Conservation (phyloP, 129 eudicot species). For the Mikania micrantha region DNA sequence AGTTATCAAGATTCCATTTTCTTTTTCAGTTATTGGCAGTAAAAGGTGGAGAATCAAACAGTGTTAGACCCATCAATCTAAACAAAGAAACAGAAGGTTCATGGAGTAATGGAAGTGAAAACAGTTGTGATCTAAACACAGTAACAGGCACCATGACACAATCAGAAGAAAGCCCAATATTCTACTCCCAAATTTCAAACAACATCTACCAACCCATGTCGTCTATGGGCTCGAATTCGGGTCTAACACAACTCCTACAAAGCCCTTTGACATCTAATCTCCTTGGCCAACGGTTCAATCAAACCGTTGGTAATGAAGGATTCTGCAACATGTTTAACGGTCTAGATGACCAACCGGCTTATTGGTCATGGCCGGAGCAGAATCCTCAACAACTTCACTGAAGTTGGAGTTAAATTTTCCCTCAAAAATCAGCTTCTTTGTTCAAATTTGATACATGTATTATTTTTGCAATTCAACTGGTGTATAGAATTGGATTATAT, state of each 20-base stretch:
- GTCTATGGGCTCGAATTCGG: slow-evolving; percentile 25
- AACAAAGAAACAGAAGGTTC: slow-evolving; percentile 77
- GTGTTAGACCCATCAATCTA: slow-evolving; percentile 56
- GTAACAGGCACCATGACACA: slow-evolving; percentile 36
- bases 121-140: slow-evolving; percentile 59
- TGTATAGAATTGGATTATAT: slow-evolving; percentile 39
- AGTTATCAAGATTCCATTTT: slow-evolving; percentile 20
- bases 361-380: slow-evolving; percentile 85
- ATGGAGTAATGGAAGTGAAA: slow-evolving; percentile 93
- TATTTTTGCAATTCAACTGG: slow-evolving; percentile 35
- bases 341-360: slow-evolving; percentile 57
- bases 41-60: slow-evolving; percentile 53
- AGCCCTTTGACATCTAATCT: slow-evolving; percentile 46
- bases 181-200: slow-evolving; percentile 34
- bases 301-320: slow-evolving; percentile 40
- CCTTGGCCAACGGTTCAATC: slow-evolving; percentile 38
- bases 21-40: slow-evolving; percentile 48
- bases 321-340: slow-evolving; percentile 65
- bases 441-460: slow-evolving; percentile 31
- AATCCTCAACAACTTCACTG: slow-evolving; percentile 38
- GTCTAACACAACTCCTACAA: slow-evolving; percentile 62
- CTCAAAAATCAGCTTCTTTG: slow-evolving; percentile 1
- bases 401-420: slow-evolving; percentile 17
- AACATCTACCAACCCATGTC: slow-evolving; percentile 29
- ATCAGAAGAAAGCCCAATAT: slow-evolving; percentile 39